These are phyloP conservation scores for Nigrograna mackinnonii DNA, from an alignment of 2,329 filamentous ascomycete genomes.

Conservation along the genomic window DNA sequence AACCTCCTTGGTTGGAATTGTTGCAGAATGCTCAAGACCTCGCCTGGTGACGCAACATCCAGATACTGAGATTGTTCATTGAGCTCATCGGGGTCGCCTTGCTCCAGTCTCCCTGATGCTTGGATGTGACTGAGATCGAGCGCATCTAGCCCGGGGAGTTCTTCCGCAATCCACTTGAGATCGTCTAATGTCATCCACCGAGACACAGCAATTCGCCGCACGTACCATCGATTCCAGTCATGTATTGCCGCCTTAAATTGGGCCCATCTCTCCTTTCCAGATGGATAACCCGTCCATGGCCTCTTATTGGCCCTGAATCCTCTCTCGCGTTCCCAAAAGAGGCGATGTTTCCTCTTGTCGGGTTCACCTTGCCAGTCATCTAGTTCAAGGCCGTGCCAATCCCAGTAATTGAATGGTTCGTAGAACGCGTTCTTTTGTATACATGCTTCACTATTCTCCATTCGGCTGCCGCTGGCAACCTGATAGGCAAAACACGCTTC, in stretches of 20 bases:
- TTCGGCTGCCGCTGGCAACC: background rate
- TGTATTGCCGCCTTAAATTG: conserved; percentile 14
- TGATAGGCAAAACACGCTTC: background rate
- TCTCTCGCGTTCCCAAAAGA: conserved; percentile 19
- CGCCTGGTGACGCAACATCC: conserved; percentile 9
- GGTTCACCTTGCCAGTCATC: conserved; percentile 2
- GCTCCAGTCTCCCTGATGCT: background rate
- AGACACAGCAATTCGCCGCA: conserved; percentile 25
- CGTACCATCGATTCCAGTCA: conserved; percentile 10
- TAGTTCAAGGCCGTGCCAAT: conserved; percentile 20
- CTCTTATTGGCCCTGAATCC: conserved; percentile 10
- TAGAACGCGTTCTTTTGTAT: conserved; percentile 5
- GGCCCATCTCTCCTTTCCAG: conserved; percentile 17
- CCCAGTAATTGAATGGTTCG: conserved; percentile 30
- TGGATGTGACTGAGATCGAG: conserved; percentile 21
- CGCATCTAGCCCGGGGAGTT: conserved; percentile 14
- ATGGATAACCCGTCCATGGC: conserved; percentile 11
- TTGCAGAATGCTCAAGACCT: too few species aligned
- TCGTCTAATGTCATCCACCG: conserved; percentile 26
- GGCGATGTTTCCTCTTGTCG: conserved; percentile 11
- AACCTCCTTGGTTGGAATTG: background rate
- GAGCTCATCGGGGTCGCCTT: background rate
- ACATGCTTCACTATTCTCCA: background rate
- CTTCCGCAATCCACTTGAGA: conserved; percentile 19
- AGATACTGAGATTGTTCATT: conserved; percentile 14